These are phyloP conservation scores for Aurinia saxatilis DNA, from an alignment of 345 rosid genomes.

Conservation along the genomic window DNA sequence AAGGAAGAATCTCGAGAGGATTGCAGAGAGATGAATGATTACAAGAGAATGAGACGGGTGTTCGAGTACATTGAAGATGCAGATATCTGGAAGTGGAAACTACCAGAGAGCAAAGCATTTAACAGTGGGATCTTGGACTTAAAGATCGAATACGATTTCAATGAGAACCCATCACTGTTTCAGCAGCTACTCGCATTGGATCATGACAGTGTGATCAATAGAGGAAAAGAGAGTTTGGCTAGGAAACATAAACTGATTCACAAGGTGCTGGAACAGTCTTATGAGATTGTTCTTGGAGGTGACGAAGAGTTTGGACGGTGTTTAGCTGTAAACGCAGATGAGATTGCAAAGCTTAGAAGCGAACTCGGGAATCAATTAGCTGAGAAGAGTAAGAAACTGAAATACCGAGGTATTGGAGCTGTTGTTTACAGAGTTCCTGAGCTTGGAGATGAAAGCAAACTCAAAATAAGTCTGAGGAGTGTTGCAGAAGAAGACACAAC, in stretches of 20 bases:
- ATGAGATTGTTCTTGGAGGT: constrained; percentile 54
- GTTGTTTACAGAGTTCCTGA: constrained; percentile 55
- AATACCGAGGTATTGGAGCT: constrained; percentile 57
- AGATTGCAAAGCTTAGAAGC: constrained; percentile 55
- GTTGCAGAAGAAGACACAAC: constrained; percentile 55
- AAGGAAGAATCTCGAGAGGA: background rate
- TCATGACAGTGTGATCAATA: constrained; percentile 38
- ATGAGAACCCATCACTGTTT: constrained; percentile 47
- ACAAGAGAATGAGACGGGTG: constrained; percentile 38
- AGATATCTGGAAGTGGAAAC: constrained; percentile 72
- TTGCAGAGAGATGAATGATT: constrained; percentile 21
- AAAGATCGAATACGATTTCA: constrained; percentile 40
- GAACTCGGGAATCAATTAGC: constrained; percentile 65
- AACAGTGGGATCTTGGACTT: constrained; percentile 61
- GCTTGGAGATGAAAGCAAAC: constrained; percentile 44
- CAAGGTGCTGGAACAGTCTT: constrained; percentile 38
- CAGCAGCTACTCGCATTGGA: constrained; percentile 59
- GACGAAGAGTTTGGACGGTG: constrained; percentile 49
- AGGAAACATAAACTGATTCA: constrained; percentile 49
- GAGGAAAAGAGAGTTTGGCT: constrained; percentile 46
- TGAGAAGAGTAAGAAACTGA: constrained; percentile 40
- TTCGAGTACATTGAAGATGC: constrained; percentile 71
- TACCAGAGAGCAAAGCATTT: constrained; percentile 62
- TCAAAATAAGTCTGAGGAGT: constrained; percentile 73
- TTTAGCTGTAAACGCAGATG: constrained; percentile 62